A percentile compares a stretch with the other conserved stretches of the same genome.
phyloP scores from a whole-genome alignment of 75 land plant genomes.

The Azolla pinnata region DNA sequence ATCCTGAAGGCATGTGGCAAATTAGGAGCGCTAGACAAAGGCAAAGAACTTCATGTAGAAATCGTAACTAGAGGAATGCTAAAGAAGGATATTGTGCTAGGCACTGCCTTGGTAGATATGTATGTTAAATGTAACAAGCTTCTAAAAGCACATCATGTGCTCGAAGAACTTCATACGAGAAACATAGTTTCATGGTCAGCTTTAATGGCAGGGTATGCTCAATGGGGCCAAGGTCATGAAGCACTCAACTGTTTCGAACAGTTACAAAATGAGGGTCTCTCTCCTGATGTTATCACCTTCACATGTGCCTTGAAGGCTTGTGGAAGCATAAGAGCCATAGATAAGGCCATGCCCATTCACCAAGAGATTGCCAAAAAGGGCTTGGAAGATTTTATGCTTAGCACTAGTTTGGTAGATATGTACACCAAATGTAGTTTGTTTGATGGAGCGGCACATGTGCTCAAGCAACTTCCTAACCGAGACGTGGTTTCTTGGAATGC shows the following conservation, averaged over 20 bases:
- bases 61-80: constrained; percentile 14
- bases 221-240: neutral
- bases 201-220: constrained; percentile 7
- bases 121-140: constrained; percentile 21
- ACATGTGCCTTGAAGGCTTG: constrained; percentile 6
- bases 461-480: constrained; percentile 26
- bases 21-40: constrained; percentile 7
- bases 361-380: too few relatives aligned
- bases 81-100: constrained; percentile 16
- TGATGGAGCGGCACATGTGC: constrained; percentile 13
- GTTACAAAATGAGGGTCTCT: constrained; percentile 7
- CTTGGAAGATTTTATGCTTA: constrained; percentile 18
- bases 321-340: constrained; percentile 6
- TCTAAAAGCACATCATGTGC: constrained; percentile 13
- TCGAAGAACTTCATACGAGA: constrained; percentile 25
- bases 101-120: constrained; percentile 29
- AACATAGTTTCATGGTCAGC: constrained; percentile 38
- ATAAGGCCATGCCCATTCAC: constrained; percentile 9
- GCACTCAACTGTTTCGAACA: constrained; percentile 6
- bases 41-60: constrained; percentile 19
- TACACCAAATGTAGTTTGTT: constrained; percentile 21
- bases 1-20: constrained; percentile 43
- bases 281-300: constrained; percentile 7
- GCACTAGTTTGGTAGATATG: constrained; percentile 27
- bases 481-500: constrained; percentile 40